Percentiles rank a stretch among this genome's conserved stretches.
Conservation (phyloP, 345 rosid genomes). For the Euphorbia pulcherrima region DNA sequence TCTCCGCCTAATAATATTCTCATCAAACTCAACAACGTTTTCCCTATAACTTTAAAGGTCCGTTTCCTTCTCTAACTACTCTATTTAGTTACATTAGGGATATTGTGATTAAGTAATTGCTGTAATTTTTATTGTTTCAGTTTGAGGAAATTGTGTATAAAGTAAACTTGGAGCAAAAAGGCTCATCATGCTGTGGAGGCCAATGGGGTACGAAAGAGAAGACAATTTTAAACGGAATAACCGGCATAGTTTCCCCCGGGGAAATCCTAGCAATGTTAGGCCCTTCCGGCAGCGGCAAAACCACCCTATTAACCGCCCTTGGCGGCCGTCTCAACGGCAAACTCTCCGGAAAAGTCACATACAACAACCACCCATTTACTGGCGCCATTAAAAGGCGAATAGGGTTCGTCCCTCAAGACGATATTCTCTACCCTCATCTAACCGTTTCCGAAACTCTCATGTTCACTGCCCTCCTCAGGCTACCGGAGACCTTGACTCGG, state of each 20-base stretch:
- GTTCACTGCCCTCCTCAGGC: conserved; percentile 82
- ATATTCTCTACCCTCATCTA: conserved; percentile 84
- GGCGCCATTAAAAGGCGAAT: conserved; percentile 69
- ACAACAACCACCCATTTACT: conserved; percentile 84
- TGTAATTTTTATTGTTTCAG: conserved; percentile 44
- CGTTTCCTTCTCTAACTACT: background rate
- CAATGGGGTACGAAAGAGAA: conserved; percentile 62
- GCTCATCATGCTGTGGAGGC: conserved; percentile 44
- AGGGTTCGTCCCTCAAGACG: conserved; percentile 94
- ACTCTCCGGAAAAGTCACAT: conserved; percentile 72
- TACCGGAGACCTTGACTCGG: conserved; percentile 57
- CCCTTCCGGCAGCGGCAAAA: conserved; percentile 98
- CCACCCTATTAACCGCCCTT: conserved; percentile 92
- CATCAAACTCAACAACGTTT: conserved; percentile 37
- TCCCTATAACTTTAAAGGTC: conserved; percentile 83
- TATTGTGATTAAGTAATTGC: conserved; percentile 73
- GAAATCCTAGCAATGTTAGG: conserved; percentile 96
- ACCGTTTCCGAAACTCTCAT: conserved; percentile 84
- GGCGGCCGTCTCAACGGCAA: conserved; percentile 84
- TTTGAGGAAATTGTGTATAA: conserved; percentile 92
- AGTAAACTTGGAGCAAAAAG: conserved; percentile 57
- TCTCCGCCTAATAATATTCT: conserved; percentile 33
- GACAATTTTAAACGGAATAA: conserved; percentile 71
- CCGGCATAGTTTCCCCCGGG: conserved; percentile 84
- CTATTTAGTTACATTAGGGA: conserved; percentile 60